Conservation (phyloP, 495 filamentous ascomycete species). For the Articulospora tetracladia region DNA sequence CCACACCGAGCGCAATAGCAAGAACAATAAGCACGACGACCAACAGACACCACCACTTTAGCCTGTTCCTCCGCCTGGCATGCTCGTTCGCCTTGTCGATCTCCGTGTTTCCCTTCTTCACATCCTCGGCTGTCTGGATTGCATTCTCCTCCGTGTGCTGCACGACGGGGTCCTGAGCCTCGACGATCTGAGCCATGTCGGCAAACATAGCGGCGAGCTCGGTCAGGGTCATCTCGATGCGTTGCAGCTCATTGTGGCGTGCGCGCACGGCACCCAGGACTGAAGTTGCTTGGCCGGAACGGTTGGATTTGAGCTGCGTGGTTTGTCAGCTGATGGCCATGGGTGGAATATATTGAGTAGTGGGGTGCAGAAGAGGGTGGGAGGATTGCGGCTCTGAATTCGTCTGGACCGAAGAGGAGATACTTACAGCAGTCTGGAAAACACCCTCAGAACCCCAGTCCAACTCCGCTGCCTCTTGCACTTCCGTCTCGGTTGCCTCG, state of each 20-base stretch:
- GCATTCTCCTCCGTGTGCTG: slow-evolving; percentile 51
- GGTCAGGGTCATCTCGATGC: slow-evolving; percentile 62
- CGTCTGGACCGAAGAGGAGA: neutral
- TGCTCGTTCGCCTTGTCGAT: slow-evolving; percentile 56
- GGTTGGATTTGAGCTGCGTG: slow-evolving; percentile 63
- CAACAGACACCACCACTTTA: slow-evolving; percentile 70
- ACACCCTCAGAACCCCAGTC: slow-evolving; percentile 73
- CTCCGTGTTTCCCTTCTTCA: slow-evolving; percentile 55
- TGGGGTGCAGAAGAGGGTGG: neutral
- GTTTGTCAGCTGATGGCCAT: slow-evolving; percentile 15
- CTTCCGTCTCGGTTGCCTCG: slow-evolving; percentile 60
- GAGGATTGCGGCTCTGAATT: neutral
- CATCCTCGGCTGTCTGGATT: slow-evolving; percentile 50
- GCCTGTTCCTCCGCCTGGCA: slow-evolving; percentile 52
- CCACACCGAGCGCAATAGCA: slow-evolving; percentile 45
- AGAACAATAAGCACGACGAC: slow-evolving; percentile 53
- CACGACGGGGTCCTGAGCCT: slow-evolving; percentile 57
- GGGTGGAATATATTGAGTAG: no score
- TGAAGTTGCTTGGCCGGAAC: slow-evolving; percentile 57
- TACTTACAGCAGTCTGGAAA: slow-evolving; percentile 66
- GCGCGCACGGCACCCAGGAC: slow-evolving; percentile 69
- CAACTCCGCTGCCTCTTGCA: slow-evolving; percentile 56
- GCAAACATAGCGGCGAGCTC: slow-evolving; percentile 64
- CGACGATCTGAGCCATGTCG: slow-evolving; percentile 61
- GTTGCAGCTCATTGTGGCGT: slow-evolving; percentile 72